Base-by-base conservation (phyloP, 129 eudicot genomes). In the Flaveria sonorensis region DNA sequence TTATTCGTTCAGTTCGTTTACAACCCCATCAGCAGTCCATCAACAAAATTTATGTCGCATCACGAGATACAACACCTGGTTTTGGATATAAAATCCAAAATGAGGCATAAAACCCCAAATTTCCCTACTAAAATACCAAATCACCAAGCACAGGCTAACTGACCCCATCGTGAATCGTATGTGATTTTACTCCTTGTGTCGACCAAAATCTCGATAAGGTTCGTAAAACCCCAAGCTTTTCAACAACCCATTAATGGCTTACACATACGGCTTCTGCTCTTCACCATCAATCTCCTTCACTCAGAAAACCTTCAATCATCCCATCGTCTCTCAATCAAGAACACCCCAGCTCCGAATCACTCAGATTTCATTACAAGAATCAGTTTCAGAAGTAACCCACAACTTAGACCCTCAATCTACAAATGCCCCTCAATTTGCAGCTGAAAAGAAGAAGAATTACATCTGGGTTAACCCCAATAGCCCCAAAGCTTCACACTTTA, bases 391-490 rank as follows among this genome's bases (percentile, higher is more conserved):
- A 80, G 77, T 73, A 71, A 59, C 77, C 72, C 83, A 71, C 70
- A 73, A 56, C 75, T 36, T 86, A 75, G 21, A 15, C 56, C 42
- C 83, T 23, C 59, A 72, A 75, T 43, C 10, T 70, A 28, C 65
- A 10, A 42, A 53, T 40, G 40, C 48, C 61, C n/a, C 81, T 16
- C 81, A 74, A 69, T 26, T 19, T 59, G 71, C 85, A 61, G 70
- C 74, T 63, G 70, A 59, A 13, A 87, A 72, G 19, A 59, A 68
- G 30, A 36, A 10, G 3, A 63, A 42, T 11, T 59, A 63, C 70
- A 68, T 91, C 62, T 94, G 99, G 99, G 90, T 94, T 85, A 94
- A 94, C 78, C 99, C 99, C 77, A 86, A 82, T 18, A 94, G 88
- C 82, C 83, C 96, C 64, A 79, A 81, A 72, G 90, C 99, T 73